Evolutionary conservation across 371 early-diverging fungal species (phyloP).

Genomic region (Umbelopsis sp.): DNA sequence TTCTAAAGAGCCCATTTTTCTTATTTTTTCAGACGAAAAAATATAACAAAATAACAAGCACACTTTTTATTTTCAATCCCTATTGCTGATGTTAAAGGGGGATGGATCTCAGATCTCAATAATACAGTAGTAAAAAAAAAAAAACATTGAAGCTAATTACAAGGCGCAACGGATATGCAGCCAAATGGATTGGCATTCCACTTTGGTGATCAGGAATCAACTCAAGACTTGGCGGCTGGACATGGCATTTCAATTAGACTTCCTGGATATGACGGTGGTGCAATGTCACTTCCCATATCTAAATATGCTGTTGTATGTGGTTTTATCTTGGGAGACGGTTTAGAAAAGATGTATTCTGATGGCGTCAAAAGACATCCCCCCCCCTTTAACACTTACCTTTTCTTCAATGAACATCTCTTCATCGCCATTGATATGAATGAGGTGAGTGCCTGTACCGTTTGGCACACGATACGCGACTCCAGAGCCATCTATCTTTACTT

Average conservation of each 20-base stretch:
- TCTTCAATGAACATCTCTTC: conserved; percentile 43
- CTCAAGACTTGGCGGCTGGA: background rate
- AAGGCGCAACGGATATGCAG: no score
- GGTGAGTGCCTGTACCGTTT: conserved; percentile 50
- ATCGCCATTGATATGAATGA: conserved; percentile 42
- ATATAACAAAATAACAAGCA: conserved; percentile 1
- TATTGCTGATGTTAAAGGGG: background rate
- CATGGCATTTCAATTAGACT: background rate
- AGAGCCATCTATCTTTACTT: conserved; percentile 45
- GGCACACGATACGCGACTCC: conserved; percentile 52
- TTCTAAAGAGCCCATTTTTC: no score
- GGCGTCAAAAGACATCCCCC: background rate
- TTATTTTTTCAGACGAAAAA: no score
- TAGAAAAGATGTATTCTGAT: background rate
- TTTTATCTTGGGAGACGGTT: background rate
- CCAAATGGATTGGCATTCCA: no score
- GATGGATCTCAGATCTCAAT: no score
- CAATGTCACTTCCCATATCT: background rate
- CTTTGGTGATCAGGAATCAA: background rate
- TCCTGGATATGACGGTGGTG: background rate
- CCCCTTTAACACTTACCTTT: conserved; percentile 26
- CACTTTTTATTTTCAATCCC: background rate
- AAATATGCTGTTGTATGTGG: background rate
- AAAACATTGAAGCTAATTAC: no score
- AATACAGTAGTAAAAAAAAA: no score